Conservation (phyloP, 305 asterid genomes). For the Petunia hybrid region DNA sequence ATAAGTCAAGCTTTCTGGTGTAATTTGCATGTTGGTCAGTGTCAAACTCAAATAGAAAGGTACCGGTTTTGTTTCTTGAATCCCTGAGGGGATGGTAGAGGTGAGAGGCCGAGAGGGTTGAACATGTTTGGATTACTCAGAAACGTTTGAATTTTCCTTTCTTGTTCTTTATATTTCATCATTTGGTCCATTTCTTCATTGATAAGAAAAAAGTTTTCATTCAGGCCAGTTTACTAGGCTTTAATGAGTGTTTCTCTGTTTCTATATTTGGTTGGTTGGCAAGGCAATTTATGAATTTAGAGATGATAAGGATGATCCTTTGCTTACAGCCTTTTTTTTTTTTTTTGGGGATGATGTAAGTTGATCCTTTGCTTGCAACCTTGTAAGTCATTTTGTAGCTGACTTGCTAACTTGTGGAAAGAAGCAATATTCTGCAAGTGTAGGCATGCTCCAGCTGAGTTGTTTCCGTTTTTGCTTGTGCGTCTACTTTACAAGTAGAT, state of each 20-base stretch:
- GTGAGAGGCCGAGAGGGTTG: slow-evolving; percentile 2
- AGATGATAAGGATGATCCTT: slow-evolving; percentile 15
- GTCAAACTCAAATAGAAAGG: not conserved
- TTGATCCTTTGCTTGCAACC: slow-evolving; percentile 5
- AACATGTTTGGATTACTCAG: slow-evolving; percentile 8
- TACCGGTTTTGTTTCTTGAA: not conserved
- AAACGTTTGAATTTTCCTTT: not conserved
- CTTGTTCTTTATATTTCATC: slow-evolving; percentile 5
- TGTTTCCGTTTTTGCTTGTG: slow-evolving; percentile 5
- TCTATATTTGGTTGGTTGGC: not conserved
- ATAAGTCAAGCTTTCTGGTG: slow-evolving; percentile 15
- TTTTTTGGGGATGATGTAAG: too few relatives aligned
- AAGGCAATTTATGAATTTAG: not conserved
- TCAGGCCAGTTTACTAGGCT: not conserved
- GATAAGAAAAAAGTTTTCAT: not conserved
- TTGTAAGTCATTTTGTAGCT: slow-evolving; percentile 17
- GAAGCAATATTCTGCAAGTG: slow-evolving; percentile 1
- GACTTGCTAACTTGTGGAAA: slow-evolving; percentile 1
- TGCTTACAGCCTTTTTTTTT: not conserved
- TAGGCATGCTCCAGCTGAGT: not conserved
- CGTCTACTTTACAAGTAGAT: not conserved
- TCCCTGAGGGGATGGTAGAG: not conserved
- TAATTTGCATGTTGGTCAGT: not conserved
- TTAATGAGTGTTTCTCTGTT: not conserved
- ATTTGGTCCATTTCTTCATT: too few relatives aligned